Conservation (phyloP, 306 rosid species). For the Psophocarpus tetragonolobus region DNA sequence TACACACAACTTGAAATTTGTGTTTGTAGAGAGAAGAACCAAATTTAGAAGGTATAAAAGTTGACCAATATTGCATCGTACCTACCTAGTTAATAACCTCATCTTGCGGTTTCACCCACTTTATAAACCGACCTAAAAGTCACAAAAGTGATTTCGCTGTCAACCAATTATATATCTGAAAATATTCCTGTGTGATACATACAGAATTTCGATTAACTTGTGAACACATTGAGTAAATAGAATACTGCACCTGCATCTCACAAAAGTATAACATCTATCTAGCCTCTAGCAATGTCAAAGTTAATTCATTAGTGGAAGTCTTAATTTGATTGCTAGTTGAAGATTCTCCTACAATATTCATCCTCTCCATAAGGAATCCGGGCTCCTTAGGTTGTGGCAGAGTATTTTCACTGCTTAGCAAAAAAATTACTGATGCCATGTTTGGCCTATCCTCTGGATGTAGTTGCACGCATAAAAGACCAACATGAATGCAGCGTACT, state of each 20-base stretch:
- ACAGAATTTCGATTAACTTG: not conserved
- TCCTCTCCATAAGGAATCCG: constrained; percentile 32
- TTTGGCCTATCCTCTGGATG: constrained; percentile 56
- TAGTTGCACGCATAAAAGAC: constrained; percentile 56
- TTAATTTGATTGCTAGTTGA: constrained; percentile 3
- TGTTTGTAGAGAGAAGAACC: not conserved
- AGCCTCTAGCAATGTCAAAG: constrained; percentile 29
- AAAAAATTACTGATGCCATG: constrained; percentile 50
- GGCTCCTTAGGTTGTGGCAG: constrained; percentile 57
- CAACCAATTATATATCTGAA: not conserved
- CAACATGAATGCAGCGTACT: constrained; percentile 50
- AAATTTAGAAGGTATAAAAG: not conserved
- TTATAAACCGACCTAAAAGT: too few relatives aligned
- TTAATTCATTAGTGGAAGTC: constrained; percentile 35
- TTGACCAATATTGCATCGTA: too few relatives aligned
- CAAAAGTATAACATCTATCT: constrained; percentile 18
- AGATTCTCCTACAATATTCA: not conserved
- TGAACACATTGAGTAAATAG: not conserved
- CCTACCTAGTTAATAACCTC: too few relatives aligned
- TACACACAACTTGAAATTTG: not conserved
- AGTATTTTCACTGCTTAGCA: constrained; percentile 45
- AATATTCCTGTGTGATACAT: not conserved
- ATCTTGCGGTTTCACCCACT: too few relatives aligned
- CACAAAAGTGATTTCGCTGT: too few relatives aligned
- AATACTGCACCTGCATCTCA: not conserved